Evolutionary conservation across 1,284 basidiomycete genomes (phyloP).

Genomic region (Ustilago nuda): DNA sequence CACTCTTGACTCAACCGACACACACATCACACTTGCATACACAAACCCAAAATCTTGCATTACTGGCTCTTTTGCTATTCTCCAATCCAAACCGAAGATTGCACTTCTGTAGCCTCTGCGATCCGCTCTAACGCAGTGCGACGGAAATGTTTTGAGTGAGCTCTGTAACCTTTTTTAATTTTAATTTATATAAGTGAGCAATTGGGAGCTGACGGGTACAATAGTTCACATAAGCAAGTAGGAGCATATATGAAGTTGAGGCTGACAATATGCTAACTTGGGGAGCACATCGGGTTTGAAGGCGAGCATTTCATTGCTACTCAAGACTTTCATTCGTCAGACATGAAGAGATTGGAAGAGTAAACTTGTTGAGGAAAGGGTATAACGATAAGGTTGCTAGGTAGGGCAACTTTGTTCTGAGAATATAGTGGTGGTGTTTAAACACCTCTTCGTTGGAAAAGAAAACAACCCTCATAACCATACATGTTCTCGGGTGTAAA

Average conservation of each 20-base stretch:
- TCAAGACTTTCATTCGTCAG: no score
- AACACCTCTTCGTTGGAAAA: slow-evolving; percentile 39
- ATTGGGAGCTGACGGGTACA: no score
- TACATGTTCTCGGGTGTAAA: slow-evolving; percentile 69
- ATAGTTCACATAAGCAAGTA: no score
- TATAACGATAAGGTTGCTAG: neutral
- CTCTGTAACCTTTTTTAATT: no score
- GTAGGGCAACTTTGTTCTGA: neutral
- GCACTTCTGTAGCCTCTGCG: neutral
- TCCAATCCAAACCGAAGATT: neutral
- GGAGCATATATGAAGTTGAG: no score
- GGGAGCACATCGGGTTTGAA: no score
- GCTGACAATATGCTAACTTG: no score
- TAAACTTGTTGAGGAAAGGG: no score
- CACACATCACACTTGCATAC: slow-evolving; percentile 4
- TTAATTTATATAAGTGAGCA: no score
- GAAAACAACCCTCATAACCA: slow-evolving; percentile 67
- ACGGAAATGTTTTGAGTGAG: no score
- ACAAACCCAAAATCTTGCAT: slow-evolving; percentile 4
- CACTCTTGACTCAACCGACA: neutral
- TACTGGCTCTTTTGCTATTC: slow-evolving; percentile 14
- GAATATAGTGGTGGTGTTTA: neutral
- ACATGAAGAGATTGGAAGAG: no score
- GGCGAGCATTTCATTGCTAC: no score
- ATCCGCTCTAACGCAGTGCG: neutral